A percentile compares a stretch with the other conserved stretches of the same genome.
These are phyloP conservation scores for Narthecium ossifragum DNA, from an alignment of 106 monocot species.

Conservation along the genomic window DNA sequence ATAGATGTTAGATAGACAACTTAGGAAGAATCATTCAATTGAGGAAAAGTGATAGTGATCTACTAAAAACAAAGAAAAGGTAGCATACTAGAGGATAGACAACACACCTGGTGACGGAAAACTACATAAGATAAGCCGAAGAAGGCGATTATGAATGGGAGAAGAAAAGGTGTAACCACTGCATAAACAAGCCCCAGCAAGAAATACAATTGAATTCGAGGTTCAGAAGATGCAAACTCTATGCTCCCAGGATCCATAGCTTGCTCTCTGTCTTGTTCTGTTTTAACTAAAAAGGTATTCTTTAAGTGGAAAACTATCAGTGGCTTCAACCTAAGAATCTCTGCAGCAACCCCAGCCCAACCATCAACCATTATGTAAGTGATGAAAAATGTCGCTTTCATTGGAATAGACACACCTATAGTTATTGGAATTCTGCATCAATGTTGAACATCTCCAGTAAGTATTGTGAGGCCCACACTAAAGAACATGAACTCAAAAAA, in stretches of 20 bases:
- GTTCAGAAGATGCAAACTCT: slow-evolving; percentile 67
- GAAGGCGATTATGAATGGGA: slow-evolving; percentile 81
- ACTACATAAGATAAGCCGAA: slow-evolving; percentile 73
- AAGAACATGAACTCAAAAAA: too few relatives aligned
- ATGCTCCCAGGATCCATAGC: slow-evolving; percentile 96
- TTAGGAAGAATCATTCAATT: too few relatives aligned
- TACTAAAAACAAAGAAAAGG: too few relatives aligned
- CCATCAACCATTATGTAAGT: slow-evolving; percentile 96
- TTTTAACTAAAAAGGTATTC: slow-evolving; percentile 82
- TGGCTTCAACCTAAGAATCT: slow-evolving; percentile 82
- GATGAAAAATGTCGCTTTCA: slow-evolving; percentile 96
- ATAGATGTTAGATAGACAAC: too few relatives aligned
- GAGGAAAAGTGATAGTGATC: too few relatives aligned
- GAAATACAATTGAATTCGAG: slow-evolving; percentile 87
- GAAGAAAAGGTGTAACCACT: slow-evolving; percentile 75
- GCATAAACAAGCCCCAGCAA: slow-evolving; percentile 92
- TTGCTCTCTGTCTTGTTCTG: slow-evolving; percentile 72
- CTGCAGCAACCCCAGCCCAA: slow-evolving; percentile 90
- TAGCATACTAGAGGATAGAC: too few relatives aligned
- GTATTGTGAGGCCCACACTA: too few relatives aligned
- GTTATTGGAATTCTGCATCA: slow-evolving; percentile 65
- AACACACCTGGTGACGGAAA: slow-evolving; percentile 80
- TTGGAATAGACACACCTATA: slow-evolving; percentile 76
- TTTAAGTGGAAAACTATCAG: slow-evolving; percentile 75
- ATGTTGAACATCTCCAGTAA: slow-evolving; percentile 5